Base-by-base conservation (phyloP, 306 rosid species). In the Malus sylvestris region DNA sequence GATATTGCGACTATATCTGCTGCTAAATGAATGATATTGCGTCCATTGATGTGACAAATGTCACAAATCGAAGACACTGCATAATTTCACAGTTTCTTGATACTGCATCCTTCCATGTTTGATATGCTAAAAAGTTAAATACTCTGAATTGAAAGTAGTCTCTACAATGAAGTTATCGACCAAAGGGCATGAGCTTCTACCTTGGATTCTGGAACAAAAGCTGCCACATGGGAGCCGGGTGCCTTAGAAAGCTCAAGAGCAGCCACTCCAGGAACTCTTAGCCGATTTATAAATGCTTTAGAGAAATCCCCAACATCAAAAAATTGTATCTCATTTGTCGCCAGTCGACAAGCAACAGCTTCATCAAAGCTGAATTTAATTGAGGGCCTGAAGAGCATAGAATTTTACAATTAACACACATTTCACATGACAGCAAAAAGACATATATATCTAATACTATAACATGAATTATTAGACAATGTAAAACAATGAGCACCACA, bases 121-220 rank as follows among this genome's bases (percentile, higher is more conserved):
- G 14, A 68, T 4, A 30, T 46, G 13, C 70, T 52, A 13, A 27
- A 57, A 0, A 29, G 45, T 25, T 44, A 3, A 22, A 14, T 25
- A 65, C 25, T 18, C 5, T 65, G 45, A 33, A 10, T 33, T 30
- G 12, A 64, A 64, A 32, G 15, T 32, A 64, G 74, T 69, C 30
- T 45, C 71, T 20, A 11, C 53, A n/a, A 23, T 33, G 19, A 82
- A 76, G 67, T 29, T 13, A 29, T 62, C 5, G 4, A 59, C 57
- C 23, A 38, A 59, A 59, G 44, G 42, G 66, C 23, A 32, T 20
- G 65, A 67, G 66, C 30, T 52, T 77, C 79, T 72, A 94, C 97
- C 96, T 91, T 91, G 68, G 98, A 83, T 82, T 91, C 97, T 20
- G 97, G 97, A 80, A 94, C 90, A 88, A 82, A 94, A 64, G 92